A percentile compares a stretch with the other conserved stretches of the same genome.
Evolutionary conservation across 805 yeast species (phyloP).

Genomic region (Metschnikowia sp.): DNA sequence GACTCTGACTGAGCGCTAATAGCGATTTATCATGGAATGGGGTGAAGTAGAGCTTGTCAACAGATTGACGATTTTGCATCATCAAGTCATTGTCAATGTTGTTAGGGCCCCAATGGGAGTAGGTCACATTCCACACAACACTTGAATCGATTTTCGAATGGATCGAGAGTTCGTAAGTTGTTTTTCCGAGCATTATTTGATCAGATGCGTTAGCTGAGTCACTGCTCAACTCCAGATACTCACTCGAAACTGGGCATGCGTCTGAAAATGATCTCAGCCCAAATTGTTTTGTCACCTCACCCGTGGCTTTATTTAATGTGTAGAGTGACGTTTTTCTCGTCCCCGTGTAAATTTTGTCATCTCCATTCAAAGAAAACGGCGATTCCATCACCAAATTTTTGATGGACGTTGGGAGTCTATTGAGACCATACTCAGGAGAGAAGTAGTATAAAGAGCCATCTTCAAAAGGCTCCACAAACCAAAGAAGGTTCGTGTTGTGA

Average conservation of each 20-base stretch:
- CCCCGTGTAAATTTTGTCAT: constrained; percentile 87
- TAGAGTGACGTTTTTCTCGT: constrained; percentile 70
- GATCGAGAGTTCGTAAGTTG: constrained; percentile 71
- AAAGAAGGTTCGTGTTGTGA: constrained; percentile 39
- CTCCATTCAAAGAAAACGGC: constrained; percentile 74
- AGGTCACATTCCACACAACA: constrained; percentile 77
- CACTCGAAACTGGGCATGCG: constrained; percentile 34
- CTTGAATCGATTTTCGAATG: constrained; percentile 61
- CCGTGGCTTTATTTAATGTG: constrained; percentile 69
- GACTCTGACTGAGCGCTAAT: constrained; percentile 65
- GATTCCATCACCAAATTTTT: constrained; percentile 74
- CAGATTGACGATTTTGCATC: constrained; percentile 47
- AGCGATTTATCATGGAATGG: constrained; percentile 81
- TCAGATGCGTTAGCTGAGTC: constrained; percentile 20
- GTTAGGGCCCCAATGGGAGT: constrained; percentile 90
- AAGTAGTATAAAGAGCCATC: constrained; percentile 85
- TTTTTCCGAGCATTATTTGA: constrained; percentile 61
- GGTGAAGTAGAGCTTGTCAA: constrained; percentile 74
- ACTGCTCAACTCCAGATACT: constrained; percentile 11
- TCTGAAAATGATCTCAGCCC: constrained; percentile 39
- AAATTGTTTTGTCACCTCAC: constrained; percentile 65
- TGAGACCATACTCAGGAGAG: constrained; percentile 69
- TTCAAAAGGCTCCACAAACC: constrained; percentile 89
- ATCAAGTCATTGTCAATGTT: constrained; percentile 64
- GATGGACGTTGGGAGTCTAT: constrained; percentile 77